A percentile compares a stretch with the other conserved stretches of the same genome.
Conservation (phyloP, 106 monocot genomes). For the Vanilla planifolia region DNA sequence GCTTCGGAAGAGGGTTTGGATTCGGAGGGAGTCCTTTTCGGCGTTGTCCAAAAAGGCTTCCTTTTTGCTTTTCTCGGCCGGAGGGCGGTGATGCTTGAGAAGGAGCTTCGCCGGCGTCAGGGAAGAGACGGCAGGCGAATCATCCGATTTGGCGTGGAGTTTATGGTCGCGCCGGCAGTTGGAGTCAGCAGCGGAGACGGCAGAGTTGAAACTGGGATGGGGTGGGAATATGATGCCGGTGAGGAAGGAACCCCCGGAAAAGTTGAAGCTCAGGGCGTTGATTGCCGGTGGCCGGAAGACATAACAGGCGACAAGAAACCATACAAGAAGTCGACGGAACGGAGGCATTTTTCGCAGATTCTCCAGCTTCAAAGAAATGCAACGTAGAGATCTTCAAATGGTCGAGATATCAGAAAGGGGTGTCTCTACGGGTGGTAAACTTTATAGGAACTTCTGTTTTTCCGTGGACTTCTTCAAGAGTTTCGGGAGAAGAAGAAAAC, state of each 20-base stretch:
- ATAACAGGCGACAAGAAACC: not conserved
- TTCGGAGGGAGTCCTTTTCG: slow-evolving; percentile 32
- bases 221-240: slow-evolving; percentile 41
- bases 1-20: slow-evolving; percentile 47
- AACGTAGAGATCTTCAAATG: not conserved
- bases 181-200: not conserved
- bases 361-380: not conserved
- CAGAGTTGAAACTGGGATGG: slow-evolving; percentile 43
- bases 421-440: too few species aligned
- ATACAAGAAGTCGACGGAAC: not conserved
- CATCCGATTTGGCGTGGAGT: not conserved
- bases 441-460: too few species aligned
- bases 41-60: slow-evolving; percentile 27
- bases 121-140: not conserved
- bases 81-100: slow-evolving; percentile 33
- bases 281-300: not conserved
- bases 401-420: too few species aligned
- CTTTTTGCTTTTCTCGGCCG: slow-evolving; percentile 2
- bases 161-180: not conserved
- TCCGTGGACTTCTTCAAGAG: too few species aligned
- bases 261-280: slow-evolving; percentile 5
- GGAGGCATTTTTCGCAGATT: slow-evolving; percentile 1
- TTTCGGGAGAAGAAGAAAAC: too few species aligned
- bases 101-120: slow-evolving; percentile 39
- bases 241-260: slow-evolving; percentile 7